Conservation (phyloP, 306 rosid genomes). For the Casuarina equisetifolia region DNA sequence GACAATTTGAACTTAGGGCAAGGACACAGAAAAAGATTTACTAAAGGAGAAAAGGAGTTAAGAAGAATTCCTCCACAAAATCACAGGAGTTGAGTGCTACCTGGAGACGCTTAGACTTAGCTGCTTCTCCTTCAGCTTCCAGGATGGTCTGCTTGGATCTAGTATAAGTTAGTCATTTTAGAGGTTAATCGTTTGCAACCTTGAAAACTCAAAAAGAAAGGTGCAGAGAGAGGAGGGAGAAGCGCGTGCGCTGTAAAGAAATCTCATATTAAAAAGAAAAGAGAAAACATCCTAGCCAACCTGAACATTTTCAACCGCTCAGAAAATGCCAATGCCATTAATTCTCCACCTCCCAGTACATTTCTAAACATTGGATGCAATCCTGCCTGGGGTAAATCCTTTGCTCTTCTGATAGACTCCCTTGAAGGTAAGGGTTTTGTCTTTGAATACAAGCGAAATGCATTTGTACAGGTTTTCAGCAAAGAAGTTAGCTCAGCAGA, state of each 20-base stretch:
- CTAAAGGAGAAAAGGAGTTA: slow-evolving; percentile 13
- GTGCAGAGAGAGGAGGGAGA: neutral
- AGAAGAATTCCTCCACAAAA: slow-evolving; percentile 14
- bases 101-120: slow-evolving; percentile 65
- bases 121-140: slow-evolving; percentile 93
- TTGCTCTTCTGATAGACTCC: slow-evolving; percentile 83
- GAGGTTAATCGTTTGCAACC: slow-evolving; percentile 11
- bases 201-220: slow-evolving; percentile 18
- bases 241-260: neutral
- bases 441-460: slow-evolving; percentile 78
- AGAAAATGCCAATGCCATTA: slow-evolving; percentile 91
- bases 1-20: neutral
- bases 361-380: slow-evolving; percentile 84
- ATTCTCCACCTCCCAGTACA: slow-evolving; percentile 76
- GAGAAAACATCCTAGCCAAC: slow-evolving; percentile 33
- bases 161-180: slow-evolving; percentile 28
- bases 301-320: slow-evolving; percentile 89
- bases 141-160: slow-evolving; percentile 93
- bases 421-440: slow-evolving; percentile 82
- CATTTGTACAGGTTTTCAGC: slow-evolving; percentile 70
- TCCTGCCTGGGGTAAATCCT: slow-evolving; percentile 77
- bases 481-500: slow-evolving; percentile 61
- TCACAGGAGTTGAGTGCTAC: slow-evolving; percentile 32
- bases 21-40: neutral
- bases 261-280: neutral